Evolutionary conservation across 345 rosid species (phyloP).

Genomic region (Anastatica hierochuntica): DNA sequence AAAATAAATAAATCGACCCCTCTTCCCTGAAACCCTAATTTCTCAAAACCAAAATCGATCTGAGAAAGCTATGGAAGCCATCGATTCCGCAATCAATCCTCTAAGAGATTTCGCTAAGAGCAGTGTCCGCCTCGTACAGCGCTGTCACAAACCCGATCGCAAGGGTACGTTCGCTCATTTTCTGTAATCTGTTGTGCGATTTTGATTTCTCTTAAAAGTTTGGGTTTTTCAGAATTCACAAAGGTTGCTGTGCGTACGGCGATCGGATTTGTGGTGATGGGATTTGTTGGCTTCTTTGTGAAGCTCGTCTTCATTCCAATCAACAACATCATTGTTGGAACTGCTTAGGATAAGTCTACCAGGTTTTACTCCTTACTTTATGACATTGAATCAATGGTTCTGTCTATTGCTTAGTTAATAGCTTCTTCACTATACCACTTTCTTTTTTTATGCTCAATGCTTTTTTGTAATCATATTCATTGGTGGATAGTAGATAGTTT

Average conservation of each 20-base stretch:
- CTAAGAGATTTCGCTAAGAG: constrained; percentile 71
- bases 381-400: neutral
- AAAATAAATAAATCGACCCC: too few relatives aligned
- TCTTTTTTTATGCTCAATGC: neutral
- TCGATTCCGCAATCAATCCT: constrained; percentile 54
- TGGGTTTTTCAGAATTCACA: constrained; percentile 43
- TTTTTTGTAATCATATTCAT: neutral
- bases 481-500: neutral
- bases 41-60: too few relatives aligned
- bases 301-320: constrained; percentile 74
- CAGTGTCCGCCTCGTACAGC: constrained; percentile 69
- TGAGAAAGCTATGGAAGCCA: constrained; percentile 42
- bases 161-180: constrained; percentile 32
- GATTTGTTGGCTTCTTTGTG: constrained; percentile 69
- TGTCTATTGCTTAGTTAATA: too few relatives aligned
- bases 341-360: constrained; percentile 21
- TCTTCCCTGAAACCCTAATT: too few relatives aligned
- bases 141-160: constrained; percentile 80
- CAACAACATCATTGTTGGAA: constrained; percentile 51
- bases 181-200: neutral
- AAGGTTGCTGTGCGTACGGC: constrained; percentile 80
- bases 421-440: too few relatives aligned
- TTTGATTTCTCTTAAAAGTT: too few relatives aligned
- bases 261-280: constrained; percentile 75
- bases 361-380: too few relatives aligned